Conservation (phyloP, 225 moss, liverwort and hornwort genomes). For the Marchantia polymorpha region DNA sequence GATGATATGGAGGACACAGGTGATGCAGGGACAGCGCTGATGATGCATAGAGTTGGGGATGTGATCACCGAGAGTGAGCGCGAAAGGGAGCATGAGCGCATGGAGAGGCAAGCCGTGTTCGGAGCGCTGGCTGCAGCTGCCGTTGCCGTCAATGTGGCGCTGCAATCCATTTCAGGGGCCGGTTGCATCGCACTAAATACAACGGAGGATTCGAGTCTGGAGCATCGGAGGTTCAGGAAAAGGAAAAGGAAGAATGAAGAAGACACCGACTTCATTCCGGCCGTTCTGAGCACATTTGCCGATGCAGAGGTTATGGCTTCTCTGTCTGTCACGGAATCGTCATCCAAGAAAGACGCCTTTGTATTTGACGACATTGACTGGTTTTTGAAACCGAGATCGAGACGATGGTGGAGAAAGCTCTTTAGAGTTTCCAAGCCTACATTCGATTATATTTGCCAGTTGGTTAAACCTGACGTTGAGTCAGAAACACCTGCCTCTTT, state of each 20-base stretch:
- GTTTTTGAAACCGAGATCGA: slow-evolving; percentile 48
- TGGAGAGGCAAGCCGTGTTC: slow-evolving; percentile 66
- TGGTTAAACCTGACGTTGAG: slow-evolving; percentile 80
- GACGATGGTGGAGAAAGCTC: slow-evolving; percentile 55
- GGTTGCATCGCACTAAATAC: slow-evolving; percentile 52
- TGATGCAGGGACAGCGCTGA: slow-evolving; percentile 12
- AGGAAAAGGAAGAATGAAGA: slow-evolving; percentile 69
- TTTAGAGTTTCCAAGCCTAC: slow-evolving; percentile 82
- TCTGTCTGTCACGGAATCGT: slow-evolving; percentile 46
- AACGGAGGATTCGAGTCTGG: slow-evolving; percentile 38
- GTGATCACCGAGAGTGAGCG: slow-evolving; percentile 21
- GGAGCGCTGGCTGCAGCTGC: slow-evolving; percentile 79
- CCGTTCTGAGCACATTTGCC: slow-evolving; percentile 63
- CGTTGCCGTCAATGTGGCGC: slow-evolving; percentile 75
- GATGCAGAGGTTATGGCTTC: slow-evolving; percentile 75
- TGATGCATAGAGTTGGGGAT: slow-evolving; percentile 23
- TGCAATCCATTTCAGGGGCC: slow-evolving; percentile 71
- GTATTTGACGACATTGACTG: slow-evolving; percentile 52
- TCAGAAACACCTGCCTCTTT: slow-evolving; percentile 80
- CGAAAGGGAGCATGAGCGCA: slow-evolving; percentile 32
- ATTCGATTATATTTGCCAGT: slow-evolving; percentile 75
- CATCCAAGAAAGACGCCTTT: slow-evolving; percentile 40
- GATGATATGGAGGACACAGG: slow-evolving; percentile 27
- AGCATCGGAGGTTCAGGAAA: slow-evolving; percentile 46
- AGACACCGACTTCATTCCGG: slow-evolving; percentile 65